Evolutionary conservation across 2,329 filamentous ascomycete species (phyloP), one percentile per base, ranked within the genome.

Genomic region (Penicillium oxalicum): DNA sequence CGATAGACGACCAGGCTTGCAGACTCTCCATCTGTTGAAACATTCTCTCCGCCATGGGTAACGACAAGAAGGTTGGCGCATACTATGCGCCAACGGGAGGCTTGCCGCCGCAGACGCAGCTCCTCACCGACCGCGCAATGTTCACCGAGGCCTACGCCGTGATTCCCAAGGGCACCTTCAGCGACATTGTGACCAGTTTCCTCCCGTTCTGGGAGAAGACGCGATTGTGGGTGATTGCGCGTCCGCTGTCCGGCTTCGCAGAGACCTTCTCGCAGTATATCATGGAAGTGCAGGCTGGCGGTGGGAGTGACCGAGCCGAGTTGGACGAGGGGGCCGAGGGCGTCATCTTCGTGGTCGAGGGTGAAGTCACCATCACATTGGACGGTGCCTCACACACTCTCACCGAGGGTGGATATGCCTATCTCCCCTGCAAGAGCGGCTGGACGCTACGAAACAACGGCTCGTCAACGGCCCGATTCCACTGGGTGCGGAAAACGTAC

Each of bases 11-110:
- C 18, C 18, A 18, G 18, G 18, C 18, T 18, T 18, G 2, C 18
- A 18, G 18, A 18, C 18, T 18, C 18, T 18, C 18, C 18, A 18
- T 18, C 18, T 18, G 18, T 2, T 18, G 18, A 18, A 18, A 18
- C 2, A 18, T 18, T 18, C 18, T 27, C 42, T 45, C 38, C 46
- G 38, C 49, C 37, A 58, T 54, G 51, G 51, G 37, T 53, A 63
- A 59, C n/a, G 61, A 66, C 38, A 55, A 70, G 56, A 73, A 72
- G 64, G 50, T 68, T 40, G 50, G 58, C 45, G 54, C 55, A 43
- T 60, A 60, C 39, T 60, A 59, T 45, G 56, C 58, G 33, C 58
- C 58, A 13, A 59, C 46, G n/a, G 58, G 58, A 13, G 58, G 58
- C 5, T 37, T 60, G 48, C 58, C 58, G 7, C 54, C 58, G 0